These are phyloP conservation scores for Erigeron canadensis DNA, from an alignment of 129 eudicot genomes.

Conservation along the genomic window DNA sequence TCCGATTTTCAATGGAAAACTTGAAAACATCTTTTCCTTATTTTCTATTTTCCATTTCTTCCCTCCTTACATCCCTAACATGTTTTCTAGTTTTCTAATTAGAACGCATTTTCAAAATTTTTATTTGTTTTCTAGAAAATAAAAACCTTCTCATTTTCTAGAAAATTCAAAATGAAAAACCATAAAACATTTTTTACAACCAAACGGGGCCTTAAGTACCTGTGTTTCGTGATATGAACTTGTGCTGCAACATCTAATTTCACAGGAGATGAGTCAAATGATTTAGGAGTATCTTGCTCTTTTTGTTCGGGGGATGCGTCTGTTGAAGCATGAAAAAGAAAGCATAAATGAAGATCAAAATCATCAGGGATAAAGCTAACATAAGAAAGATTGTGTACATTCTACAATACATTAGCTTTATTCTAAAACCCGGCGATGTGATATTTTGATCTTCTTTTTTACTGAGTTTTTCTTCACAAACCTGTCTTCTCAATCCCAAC, in stretches of 20 bases:
- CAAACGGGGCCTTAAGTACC: conserved; percentile 60
- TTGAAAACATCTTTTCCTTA: no score
- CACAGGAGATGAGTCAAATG: conserved; percentile 52
- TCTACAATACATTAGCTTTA: conserved; percentile 65
- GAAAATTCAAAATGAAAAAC: no score
- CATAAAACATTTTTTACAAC: no score
- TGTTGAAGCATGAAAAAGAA: neutral
- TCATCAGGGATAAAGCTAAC: neutral
- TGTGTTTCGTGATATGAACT: conserved; percentile 77
- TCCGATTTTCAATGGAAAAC: no score
- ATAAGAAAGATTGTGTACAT: neutral
- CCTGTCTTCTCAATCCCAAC: no score
- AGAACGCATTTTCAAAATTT: no score
- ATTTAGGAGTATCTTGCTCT: conserved; percentile 39
- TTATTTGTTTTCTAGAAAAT: no score
- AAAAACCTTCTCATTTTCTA: no score
- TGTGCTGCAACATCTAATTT: conserved; percentile 79
- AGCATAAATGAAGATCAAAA: neutral
- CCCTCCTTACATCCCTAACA: no score
- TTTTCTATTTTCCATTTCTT: no score
- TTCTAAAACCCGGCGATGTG: conserved; percentile 61
- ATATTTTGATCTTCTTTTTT: conserved; percentile 48
- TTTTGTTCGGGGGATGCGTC: conserved; percentile 40
- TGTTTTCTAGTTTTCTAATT: no score
- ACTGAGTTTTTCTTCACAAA: conserved; percentile 32